Percentiles rank a stretch among this genome's conserved stretches.
These are phyloP conservation scores for Sugiyamaella floridensis DNA, from an alignment of 805 yeast genomes.

Conservation along the genomic window DNA sequence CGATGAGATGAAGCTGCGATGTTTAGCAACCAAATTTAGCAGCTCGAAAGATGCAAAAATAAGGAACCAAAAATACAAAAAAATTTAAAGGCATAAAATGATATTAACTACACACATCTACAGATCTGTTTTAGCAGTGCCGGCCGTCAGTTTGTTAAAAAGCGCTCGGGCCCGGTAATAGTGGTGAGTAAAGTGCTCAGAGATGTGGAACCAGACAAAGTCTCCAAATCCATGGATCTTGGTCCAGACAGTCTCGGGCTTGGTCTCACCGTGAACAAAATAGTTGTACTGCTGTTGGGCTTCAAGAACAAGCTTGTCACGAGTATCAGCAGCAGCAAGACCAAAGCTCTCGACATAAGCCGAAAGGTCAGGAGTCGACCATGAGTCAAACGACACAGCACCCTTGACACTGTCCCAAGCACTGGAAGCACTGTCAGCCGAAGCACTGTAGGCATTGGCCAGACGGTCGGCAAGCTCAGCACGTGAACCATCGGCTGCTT, in stretches of 20 bases:
- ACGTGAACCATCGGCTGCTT: conserved; percentile 38
- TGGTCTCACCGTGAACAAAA: conserved; percentile 11
- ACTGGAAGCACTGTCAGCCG: conserved; percentile 37
- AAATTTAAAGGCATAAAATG: too few relatives aligned
- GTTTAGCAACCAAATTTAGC: too few relatives aligned
- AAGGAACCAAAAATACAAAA: too few relatives aligned
- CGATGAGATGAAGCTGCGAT: background rate
- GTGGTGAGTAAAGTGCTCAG: background rate
- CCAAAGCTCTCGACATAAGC: conserved; percentile 49
- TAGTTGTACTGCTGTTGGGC: conserved; percentile 21
- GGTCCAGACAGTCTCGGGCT: background rate
- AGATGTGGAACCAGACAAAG: background rate
- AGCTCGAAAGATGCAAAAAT: too few relatives aligned
- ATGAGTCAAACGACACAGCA: conserved; percentile 38
- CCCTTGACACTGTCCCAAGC: conserved; percentile 38
- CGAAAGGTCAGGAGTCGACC: conserved; percentile 49
- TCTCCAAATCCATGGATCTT: background rate
- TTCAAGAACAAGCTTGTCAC: conserved; percentile 14
- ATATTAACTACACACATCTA: background rate
- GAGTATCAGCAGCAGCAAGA: conserved; percentile 14
- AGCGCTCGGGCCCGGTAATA: background rate
- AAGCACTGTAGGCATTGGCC: background rate
- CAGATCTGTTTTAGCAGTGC: background rate
- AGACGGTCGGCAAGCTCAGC: conserved; percentile 40
- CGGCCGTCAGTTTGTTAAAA: background rate